These are phyloP conservation scores for Chionographis japonica DNA, from an alignment of 106 monocot genomes.

Conservation along the genomic window DNA sequence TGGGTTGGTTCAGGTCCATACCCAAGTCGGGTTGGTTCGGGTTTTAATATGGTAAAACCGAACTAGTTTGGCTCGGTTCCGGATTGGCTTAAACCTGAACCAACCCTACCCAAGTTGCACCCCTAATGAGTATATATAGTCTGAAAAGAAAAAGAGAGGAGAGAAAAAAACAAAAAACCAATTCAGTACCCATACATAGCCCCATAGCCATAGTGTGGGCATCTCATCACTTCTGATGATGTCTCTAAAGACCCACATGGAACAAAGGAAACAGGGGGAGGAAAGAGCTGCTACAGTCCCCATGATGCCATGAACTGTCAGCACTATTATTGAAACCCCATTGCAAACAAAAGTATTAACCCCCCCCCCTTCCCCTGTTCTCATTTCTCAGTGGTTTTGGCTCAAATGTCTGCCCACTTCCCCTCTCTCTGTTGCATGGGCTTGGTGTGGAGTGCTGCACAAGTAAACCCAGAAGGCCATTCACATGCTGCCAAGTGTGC, in stretches of 20 bases:
- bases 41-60: too few species aligned
- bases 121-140: too few species aligned
- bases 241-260: slow-evolving; percentile 1
- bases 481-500: slow-evolving; percentile 1
- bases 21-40: too few species aligned
- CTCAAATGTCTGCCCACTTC: not conserved
- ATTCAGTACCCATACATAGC: not conserved
- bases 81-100: too few species aligned
- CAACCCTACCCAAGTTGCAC: too few species aligned
- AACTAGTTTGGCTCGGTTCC: too few species aligned
- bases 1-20: too few species aligned
- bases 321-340: not conserved
- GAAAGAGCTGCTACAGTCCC: slow-evolving; percentile 3
- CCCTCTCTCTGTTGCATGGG: too few species aligned
- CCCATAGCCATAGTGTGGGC: not conserved
- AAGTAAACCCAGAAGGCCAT: not conserved
- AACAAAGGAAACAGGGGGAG: not conserved
- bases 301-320: not conserved
- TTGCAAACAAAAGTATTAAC: not conserved
- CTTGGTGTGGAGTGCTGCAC: not conserved
- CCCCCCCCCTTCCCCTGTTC: not conserved
- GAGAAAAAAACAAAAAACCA: not conserved
- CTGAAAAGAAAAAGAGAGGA: not conserved
- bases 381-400: slow-evolving; percentile 10
- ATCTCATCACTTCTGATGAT: slow-evolving; percentile 5